A percentile compares a stretch with the other conserved stretches of the same genome.
phyloP scores from a whole-genome alignment of 1,284 basidiomycete species.

The Ustilago sp. region DNA sequence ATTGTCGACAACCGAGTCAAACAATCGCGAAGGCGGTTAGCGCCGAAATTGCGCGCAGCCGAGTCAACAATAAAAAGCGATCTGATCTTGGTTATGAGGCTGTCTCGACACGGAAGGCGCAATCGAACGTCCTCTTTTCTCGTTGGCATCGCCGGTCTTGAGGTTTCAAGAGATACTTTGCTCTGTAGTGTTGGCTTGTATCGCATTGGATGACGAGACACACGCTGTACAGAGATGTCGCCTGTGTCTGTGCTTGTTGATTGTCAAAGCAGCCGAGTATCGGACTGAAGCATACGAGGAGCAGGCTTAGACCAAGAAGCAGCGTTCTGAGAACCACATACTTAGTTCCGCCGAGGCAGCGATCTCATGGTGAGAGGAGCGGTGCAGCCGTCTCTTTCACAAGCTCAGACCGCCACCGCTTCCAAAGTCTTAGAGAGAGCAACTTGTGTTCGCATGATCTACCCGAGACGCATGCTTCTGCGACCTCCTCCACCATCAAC shows the following conservation, averaged over 20 bases:
- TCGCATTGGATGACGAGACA: no score
- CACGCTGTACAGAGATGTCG: no score
- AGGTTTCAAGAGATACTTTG: no score
- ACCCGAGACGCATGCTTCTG: constrained; percentile 5
- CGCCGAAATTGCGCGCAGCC: not conserved
- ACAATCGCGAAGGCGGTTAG: not conserved
- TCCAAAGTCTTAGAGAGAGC: not conserved
- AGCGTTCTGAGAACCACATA: not conserved
- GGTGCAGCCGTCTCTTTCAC: not conserved
- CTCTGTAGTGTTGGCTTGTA: no score
- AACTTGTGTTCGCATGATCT: not conserved
- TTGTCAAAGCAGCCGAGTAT: no score
- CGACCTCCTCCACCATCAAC: not conserved
- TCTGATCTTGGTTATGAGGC: not conserved
- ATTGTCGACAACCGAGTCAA: not conserved
- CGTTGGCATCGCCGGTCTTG: no score
- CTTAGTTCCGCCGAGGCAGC: not conserved
- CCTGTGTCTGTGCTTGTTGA: no score
- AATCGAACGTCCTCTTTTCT: not conserved
- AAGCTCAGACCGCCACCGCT: not conserved
- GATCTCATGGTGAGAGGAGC: not conserved
- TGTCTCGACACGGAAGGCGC: not conserved
- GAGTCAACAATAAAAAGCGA: not conserved
- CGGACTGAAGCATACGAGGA: no score
- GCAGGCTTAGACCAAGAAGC: no score